Percentiles rank a stretch among this genome's conserved stretches.
Conservation (phyloP, 768 basidiomycete species). For the Boletus insuetus region DNA sequence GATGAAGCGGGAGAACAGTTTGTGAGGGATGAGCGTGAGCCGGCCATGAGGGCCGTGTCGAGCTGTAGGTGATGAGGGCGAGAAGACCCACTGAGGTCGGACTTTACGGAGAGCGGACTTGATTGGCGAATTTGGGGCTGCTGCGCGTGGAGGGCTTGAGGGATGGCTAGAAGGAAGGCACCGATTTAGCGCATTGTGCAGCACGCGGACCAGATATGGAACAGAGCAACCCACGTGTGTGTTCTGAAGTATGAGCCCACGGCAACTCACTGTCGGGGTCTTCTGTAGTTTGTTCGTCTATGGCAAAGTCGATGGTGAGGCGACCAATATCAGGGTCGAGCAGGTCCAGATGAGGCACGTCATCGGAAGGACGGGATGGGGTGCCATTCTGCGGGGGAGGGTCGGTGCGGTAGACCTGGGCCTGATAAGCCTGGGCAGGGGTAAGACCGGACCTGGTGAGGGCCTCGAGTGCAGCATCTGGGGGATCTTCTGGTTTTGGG, state of each 20-base stretch:
- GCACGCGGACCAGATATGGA: constrained; percentile 27
- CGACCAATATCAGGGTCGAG: constrained; percentile 58
- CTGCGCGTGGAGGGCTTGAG: constrained; percentile 22
- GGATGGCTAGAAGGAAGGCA: constrained; percentile 23
- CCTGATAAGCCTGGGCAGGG: constrained; percentile 79
- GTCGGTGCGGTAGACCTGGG: constrained; percentile 59
- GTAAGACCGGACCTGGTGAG: constrained; percentile 55
- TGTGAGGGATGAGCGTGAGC: constrained; percentile 40
- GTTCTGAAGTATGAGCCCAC: constrained; percentile 45
- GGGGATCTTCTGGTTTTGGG: constrained; percentile 48
- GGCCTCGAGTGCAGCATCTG: constrained; percentile 45
- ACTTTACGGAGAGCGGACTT: constrained; percentile 39
- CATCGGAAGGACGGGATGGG: constrained; percentile 21
- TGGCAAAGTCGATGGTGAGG: constrained; percentile 56
- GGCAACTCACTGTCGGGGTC: constrained; percentile 56
- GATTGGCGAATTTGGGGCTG: constrained; percentile 30
- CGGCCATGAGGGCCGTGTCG: constrained; percentile 47
- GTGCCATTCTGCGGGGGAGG: constrained; percentile 35
- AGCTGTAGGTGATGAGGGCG: constrained; percentile 57
- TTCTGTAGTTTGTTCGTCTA: constrained; percentile 31
- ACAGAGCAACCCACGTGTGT: constrained; percentile 39
- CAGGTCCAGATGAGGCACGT: constrained; percentile 39
- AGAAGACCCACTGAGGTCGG: constrained; percentile 35
- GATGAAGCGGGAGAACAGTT: constrained; percentile 47
- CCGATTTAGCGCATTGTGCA: constrained; percentile 27